Evolutionary conservation across 306 rosid species (phyloP), one percentile per base, ranked within the genome.

Genomic region (Trifolium repens): DNA sequence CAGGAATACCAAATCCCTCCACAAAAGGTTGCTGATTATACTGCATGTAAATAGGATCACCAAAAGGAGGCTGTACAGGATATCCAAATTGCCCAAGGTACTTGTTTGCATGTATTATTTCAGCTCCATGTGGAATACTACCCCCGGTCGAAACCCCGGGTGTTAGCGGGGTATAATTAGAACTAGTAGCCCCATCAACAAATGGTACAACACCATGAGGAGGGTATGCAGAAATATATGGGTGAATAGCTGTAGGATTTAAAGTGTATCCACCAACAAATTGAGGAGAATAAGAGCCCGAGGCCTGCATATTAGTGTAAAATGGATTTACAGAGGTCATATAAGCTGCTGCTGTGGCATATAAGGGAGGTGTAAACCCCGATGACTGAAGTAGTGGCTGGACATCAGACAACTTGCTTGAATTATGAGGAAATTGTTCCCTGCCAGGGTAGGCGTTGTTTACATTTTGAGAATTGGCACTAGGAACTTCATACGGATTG

Each of bases 301-400:
- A 63, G 55, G 83, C 73, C 67, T 73, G 89, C 61, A 85, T 15
- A 64, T 80, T 80, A 42, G 81, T 9, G 40, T 83, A 85, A 73
- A 62, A 83, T 14, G 87, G 79, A 83, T 82, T 85, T 70, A 82
- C 37, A 49, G 89, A 77, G 60, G 85, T 58, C 87, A 85, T 70
- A 72, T 86, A 88, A 57, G 87, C 87, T 44, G 87, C 86, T 72
- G 85, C 80, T 24, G 87, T 53, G 15, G 93, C 86, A 82, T 84
- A 86, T 52, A 88, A 77, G 19, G 93, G 90, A 50, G 87, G 89
- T 34, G 89, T 83, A 75, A 86, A 84, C 52, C 90, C 93, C 3
- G 93, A 86, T 72, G 93, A 82, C 73, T 86, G 93, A 32, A 84
- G 84, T 49, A 88, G 65, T 12, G 90, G 87, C 73, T 82, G 93